Evolutionary conservation across 352 stramenopile species (phyloP), one percentile per base, ranked within the genome.

Genomic region (Lagenidium sp.): DNA sequence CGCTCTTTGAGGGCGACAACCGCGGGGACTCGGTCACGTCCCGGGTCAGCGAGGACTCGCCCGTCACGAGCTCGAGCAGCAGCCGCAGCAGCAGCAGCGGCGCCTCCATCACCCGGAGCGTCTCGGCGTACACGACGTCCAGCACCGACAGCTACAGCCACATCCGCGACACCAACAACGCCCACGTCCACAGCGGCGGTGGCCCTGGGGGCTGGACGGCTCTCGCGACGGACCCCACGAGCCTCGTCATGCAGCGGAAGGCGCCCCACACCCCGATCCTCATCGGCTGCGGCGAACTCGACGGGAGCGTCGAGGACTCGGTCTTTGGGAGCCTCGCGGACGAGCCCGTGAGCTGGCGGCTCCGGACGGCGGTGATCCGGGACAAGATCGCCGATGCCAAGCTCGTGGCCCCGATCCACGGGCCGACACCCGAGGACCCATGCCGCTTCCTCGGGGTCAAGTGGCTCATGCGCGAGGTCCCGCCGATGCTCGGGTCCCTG

Each of bases 401-500:
- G 1, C 55, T 83, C 15, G 39, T 80, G 22, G 63, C 65, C 4
- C 65, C 44, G 28, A 53, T 82, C 11, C 22, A 60, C 29, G 31
- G 47, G 2, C 62, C 70, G 12, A 65, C 49, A 3, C 21, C 26
- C 1, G 29, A 49, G 24, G 59, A 80, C 41, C 70, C 66, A 21
- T 74, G 63, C 48, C 58, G 53, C 13, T 83, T 71, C 44, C 44
- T 78, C 7, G 63, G 50, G 4, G 40, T 80, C 44, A 83, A 80
- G 41, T 83, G 70, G 70, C 73, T 79, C 47, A 65, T 62, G 0
- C 74, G 72, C 40, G 67, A 80, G 34, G 43, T 67, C 8, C 58
- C 69, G 13, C 56, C 40, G 6, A 31, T 70, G 19, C 38, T 79
- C 3, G 58, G 53, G 10, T 63, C 53, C 2, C 63, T 80, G 34